These are phyloP conservation scores for Diplodia scrobiculata DNA, from an alignment of 2,329 filamentous ascomycete genomes.

Conservation along the genomic window DNA sequence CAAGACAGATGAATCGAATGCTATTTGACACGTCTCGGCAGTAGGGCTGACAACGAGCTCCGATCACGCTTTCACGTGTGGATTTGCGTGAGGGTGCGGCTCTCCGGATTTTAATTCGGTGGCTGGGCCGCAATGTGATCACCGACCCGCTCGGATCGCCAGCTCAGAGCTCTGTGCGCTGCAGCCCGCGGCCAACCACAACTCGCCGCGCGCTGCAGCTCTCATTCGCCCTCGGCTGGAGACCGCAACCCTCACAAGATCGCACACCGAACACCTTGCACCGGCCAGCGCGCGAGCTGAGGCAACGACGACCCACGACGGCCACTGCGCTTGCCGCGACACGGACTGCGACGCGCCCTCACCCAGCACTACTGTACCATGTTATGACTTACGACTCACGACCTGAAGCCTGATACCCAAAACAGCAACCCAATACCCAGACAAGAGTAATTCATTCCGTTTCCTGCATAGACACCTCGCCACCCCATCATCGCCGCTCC, in stretches of 20 bases:
- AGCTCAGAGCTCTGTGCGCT: constrained; percentile 23
- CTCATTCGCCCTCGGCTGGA: constrained; percentile 26
- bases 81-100: constrained; percentile 19
- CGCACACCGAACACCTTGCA: constrained; percentile 18
- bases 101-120: constrained; percentile 28
- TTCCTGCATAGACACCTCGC: constrained; percentile 15
- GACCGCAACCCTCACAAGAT: constrained; percentile 14
- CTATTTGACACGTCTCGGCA: constrained; percentile 3
- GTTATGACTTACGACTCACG: constrained; percentile 34
- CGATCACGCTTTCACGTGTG: constrained; percentile 20
- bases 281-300: constrained; percentile 22
- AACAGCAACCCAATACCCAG: constrained; percentile 31
- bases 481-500: constrained; percentile 18
- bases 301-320: not conserved
- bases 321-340: not conserved
- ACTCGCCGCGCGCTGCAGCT: constrained; percentile 24
- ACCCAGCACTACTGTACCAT: constrained; percentile 32
- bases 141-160: constrained; percentile 4
- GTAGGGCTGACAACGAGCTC: constrained; percentile 9
- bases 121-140: constrained; percentile 17
- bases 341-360: constrained; percentile 4
- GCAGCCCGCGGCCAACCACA: constrained; percentile 25
- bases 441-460: constrained; percentile 25
- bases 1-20: constrained; percentile 1
- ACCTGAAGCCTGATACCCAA: constrained; percentile 38